Evolutionary conservation across 2,329 filamentous ascomycete species (phyloP).

Genomic region (Pseudocercospora crystallina): DNA sequence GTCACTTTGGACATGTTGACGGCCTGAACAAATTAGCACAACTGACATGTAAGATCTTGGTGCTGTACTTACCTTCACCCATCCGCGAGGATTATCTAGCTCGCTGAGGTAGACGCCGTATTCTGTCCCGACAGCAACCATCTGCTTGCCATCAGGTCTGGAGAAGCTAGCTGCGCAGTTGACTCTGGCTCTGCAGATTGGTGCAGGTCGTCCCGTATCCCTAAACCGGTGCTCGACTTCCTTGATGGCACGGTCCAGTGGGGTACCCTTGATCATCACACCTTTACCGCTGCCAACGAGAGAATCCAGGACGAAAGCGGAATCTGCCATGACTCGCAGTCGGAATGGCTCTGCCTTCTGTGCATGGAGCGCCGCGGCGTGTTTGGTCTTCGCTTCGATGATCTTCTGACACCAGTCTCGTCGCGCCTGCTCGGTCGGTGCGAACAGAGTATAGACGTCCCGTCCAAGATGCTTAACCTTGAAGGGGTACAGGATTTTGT

Average conservation of each 20-base stretch:
- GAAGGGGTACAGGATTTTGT: constrained; percentile 87
- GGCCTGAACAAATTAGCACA: constrained; percentile 55
- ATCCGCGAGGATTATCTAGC: constrained; percentile 83
- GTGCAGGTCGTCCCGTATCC: constrained; percentile 65
- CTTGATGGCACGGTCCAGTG: constrained; percentile 83
- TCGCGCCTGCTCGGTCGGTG: constrained; percentile 70
- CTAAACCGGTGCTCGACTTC: constrained; percentile 78
- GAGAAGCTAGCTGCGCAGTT: constrained; percentile 93
- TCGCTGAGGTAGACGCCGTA: constrained; percentile 90
- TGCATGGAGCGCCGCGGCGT: constrained; percentile 81
- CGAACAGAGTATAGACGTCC: constrained; percentile 88
- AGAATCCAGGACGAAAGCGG: constrained; percentile 79
- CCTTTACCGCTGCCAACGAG: constrained; percentile 56
- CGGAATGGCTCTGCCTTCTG: constrained; percentile 97
- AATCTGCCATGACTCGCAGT: constrained; percentile 86
- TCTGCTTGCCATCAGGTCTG: constrained; percentile 73
- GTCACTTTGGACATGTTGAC: constrained; percentile 77
- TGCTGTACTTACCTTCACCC: constrained; percentile 69
- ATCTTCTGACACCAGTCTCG: constrained; percentile 92
- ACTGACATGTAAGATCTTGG: too few species aligned
- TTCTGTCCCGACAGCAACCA: constrained; percentile 93
- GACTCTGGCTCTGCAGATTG: constrained; percentile 80
- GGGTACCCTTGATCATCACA: constrained; percentile 84
- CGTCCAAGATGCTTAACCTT: constrained; percentile 92
- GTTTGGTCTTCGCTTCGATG: constrained; percentile 88